Conservation (phyloP, 2,329 filamentous ascomycete genomes). For the Phialophora tarda region DNA sequence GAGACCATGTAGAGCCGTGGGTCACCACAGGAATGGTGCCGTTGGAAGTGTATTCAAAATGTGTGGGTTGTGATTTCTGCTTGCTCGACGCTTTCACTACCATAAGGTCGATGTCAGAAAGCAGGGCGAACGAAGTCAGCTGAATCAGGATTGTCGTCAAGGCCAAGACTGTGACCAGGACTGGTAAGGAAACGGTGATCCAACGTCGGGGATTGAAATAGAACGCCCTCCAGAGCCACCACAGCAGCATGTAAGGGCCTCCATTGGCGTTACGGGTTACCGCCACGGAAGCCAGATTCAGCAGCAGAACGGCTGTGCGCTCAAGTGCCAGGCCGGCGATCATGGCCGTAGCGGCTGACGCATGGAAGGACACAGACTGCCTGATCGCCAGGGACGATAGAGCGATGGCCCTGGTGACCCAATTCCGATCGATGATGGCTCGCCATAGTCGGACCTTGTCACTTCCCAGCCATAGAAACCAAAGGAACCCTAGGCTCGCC, state of each 20-base stretch:
- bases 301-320: constrained; percentile 5
- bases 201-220: constrained; percentile 4
- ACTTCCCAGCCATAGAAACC: constrained; percentile 16
- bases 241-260: constrained; percentile 12
- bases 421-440: constrained; percentile 3
- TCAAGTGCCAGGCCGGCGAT: constrained; percentile 14
- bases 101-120: constrained; percentile 12
- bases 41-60: constrained; percentile 6
- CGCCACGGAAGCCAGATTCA: constrained; percentile 15
- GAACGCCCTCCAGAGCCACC: constrained; percentile 17
- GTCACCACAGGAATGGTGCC: constrained; percentile 10
- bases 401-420: constrained; percentile 2
- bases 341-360: constrained; percentile 13
- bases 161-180: constrained; percentile 5
- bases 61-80: background rate
- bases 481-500: constrained; percentile 11
- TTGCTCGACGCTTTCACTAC: background rate
- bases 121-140: constrained; percentile 12
- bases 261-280: constrained; percentile 13
- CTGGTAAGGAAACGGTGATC: constrained; percentile 1
- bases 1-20: constrained; percentile 14
- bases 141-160: constrained; percentile 11
- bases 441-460: constrained; percentile 2
- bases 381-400: constrained; percentile 5
- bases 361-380: constrained; percentile 10